Conservation (phyloP, 805 yeast species). For the Starmera pachycereana region DNA sequence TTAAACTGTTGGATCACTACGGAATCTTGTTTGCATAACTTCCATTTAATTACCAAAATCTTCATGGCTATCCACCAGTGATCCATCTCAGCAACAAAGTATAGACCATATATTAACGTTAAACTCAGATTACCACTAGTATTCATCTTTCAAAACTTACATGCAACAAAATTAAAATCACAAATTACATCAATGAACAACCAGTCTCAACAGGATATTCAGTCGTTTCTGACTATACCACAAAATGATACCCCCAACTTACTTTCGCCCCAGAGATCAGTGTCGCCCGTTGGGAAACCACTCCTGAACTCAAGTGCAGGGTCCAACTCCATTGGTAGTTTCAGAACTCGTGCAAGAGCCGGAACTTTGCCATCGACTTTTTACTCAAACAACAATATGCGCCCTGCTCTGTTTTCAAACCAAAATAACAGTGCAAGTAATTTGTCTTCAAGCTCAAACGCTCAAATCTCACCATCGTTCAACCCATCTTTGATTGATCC, state of each 20-base stretch:
- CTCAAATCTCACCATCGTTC: conserved; percentile 11
- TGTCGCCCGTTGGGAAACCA: conserved; percentile 17
- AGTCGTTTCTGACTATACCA: conserved; percentile 11
- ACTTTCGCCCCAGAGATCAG: conserved; percentile 16
- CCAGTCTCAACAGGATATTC: conserved; percentile 10
- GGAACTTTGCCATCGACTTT: conserved; percentile 71
- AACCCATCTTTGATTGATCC: conserved; percentile 11
- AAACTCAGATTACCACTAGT: too few species aligned
- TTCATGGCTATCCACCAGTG: too few species aligned
- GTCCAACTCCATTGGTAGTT: conserved; percentile 25
- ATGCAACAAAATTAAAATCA: too few species aligned
- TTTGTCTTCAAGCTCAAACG: conserved; percentile 14
- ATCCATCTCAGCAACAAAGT: too few species aligned
- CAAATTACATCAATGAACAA: too few species aligned
- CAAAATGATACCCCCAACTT: conserved; percentile 10
- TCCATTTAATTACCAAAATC: too few species aligned
- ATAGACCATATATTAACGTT: too few species aligned
- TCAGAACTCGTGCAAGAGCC: conserved; percentile 56
- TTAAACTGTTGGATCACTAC: too few species aligned
- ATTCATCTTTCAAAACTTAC: too few species aligned
- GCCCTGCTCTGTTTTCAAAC: conserved; percentile 12
- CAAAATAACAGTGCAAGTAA: conserved; percentile 16
- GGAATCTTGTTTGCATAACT: too few species aligned
- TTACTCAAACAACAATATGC: conserved; percentile 17
- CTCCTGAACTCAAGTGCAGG: conserved; percentile 7